A percentile compares a stretch with the other conserved stretches of the same genome.
phyloP scores from a whole-genome alignment of 345 rosid genomes.

The Lenwebbia sp. region DNA sequence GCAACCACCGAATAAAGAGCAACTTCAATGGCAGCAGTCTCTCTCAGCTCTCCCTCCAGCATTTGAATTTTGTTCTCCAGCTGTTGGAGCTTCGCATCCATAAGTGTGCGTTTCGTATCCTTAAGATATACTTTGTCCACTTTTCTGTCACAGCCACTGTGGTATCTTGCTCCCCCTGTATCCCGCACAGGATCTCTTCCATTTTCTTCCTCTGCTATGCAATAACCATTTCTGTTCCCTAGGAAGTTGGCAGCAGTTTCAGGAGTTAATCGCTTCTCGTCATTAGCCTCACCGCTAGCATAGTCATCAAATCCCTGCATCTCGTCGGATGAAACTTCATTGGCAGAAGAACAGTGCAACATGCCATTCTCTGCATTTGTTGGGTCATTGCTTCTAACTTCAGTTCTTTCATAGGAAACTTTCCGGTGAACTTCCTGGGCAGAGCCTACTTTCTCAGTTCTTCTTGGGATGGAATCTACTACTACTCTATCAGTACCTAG shows the following conservation, averaged over 20 bases:
- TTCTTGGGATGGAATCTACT: slow-evolving; percentile 1
- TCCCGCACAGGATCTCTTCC: slow-evolving; percentile 15
- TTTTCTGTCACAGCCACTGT: slow-evolving; percentile 23
- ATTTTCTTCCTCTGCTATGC: slow-evolving; percentile 1
- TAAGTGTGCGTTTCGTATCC: slow-evolving; percentile 19
- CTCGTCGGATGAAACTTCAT: background rate
- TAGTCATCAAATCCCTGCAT: background rate
- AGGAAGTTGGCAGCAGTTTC: background rate
- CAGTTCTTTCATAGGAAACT: slow-evolving; percentile 1
- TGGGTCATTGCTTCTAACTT: background rate
- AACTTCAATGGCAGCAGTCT: slow-evolving; percentile 81
- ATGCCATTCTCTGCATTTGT: background rate
- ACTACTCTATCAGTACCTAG: slow-evolving; percentile 5
- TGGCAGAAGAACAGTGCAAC: background rate
- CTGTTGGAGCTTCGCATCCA: slow-evolving; percentile 49
- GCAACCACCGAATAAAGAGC: slow-evolving; percentile 79
- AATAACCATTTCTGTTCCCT: background rate
- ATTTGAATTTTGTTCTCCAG: slow-evolving; percentile 54
- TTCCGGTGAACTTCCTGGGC: slow-evolving; percentile 10
- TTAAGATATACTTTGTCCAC: slow-evolving; percentile 42
- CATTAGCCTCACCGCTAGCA: background rate
- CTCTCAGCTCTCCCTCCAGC: slow-evolving; percentile 86
- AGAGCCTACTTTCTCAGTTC: slow-evolving; percentile 10
- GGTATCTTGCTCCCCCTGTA: slow-evolving; percentile 6
- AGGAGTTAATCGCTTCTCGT: background rate